phyloP scores from a whole-genome alignment of 169 alveolate species.

The Plasmodium yoelii region DNA sequence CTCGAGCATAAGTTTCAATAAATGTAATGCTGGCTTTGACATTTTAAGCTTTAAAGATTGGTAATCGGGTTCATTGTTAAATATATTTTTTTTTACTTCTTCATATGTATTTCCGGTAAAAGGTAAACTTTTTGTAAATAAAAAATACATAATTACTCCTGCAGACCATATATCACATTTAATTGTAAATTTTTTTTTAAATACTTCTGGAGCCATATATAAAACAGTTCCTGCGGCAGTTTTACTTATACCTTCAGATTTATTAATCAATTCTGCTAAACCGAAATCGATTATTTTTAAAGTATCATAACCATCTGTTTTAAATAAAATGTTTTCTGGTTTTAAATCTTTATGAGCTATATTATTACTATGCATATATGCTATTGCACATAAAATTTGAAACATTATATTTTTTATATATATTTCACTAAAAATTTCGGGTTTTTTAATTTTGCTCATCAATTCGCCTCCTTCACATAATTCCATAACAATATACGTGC shows the following conservation, averaged over 20 bases:
- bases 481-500: slow-evolving; percentile 95
- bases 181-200: slow-evolving; percentile 91
- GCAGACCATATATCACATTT: slow-evolving; percentile 95
- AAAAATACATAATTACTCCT: slow-evolving; percentile 93
- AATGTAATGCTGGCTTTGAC: slow-evolving; percentile 61
- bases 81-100: slow-evolving; percentile 81
- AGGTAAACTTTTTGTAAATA: slow-evolving; percentile 93
- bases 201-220: slow-evolving; percentile 95
- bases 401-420: slow-evolving; percentile 93
- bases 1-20: slow-evolving; percentile 77
- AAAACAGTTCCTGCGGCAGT: slow-evolving; percentile 91
- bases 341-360: slow-evolving; percentile 86
- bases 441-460: slow-evolving; percentile 94
- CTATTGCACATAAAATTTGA: slow-evolving; percentile 94
- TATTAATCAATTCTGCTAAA: slow-evolving; percentile 80
- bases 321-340: slow-evolving; percentile 84
- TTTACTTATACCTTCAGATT: slow-evolving; percentile 80
- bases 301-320: slow-evolving; percentile 78
- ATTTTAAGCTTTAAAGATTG: slow-evolving; percentile 28
- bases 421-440: slow-evolving; percentile 91
- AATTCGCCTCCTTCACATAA: slow-evolving; percentile 98
- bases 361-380: slow-evolving; percentile 94
- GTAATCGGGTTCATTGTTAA: slow-evolving; percentile 71
- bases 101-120: slow-evolving; percentile 85
- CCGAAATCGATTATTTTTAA: slow-evolving; percentile 85